Base-by-base conservation (phyloP, 78 protist genomes). In the Reticulomyxa filosa region DNA sequence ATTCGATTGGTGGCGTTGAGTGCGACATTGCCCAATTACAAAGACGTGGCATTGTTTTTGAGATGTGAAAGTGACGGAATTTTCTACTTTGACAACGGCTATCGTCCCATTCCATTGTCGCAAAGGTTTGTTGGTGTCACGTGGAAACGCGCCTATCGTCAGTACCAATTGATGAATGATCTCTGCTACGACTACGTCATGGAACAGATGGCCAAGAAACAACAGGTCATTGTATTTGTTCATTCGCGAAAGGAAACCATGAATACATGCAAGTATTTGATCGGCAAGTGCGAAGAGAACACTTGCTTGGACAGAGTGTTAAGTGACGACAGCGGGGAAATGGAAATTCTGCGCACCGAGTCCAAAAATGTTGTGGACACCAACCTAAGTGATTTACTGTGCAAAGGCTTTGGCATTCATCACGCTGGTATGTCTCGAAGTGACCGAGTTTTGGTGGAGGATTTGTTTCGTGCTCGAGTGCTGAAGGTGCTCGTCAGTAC, bases 1-100 rank as follows among this genome's bases (percentile, higher is more conserved):
- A 65, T 83, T 1, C 71, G 99, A 3, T n/a, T 97, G 25, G 95
- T 97, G 10, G 99, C 95, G 8, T 83, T 97, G 27, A 64, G 82
- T 0, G 99, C 99, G 0, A 97, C 99, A 17, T 81, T 97, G 57
- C 99, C 99, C 29, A 94, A 94, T 75, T 91, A 83, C 77, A 80
- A 82, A 63, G 98, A 97, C 65, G 98, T 97, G 27, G 97, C 97
- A 3, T 38, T 78, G 6, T 83, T 94, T 56, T 72, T 94, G 32
- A 85, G 96, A 32, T 96, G 87, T 34, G 62, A 79, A 35, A 76
- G 77, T 0, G 80, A 55, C 32, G 87, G 86, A 46, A 74, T 90
- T 26, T 88, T 92, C 77, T 66, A 67, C 65, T 97, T 97, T 62
- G 97, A 83, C 62, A 26, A 61, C 62, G 20, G 68, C 25, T 85